Percentiles rank a stretch among this genome's conserved stretches.
These are phyloP conservation scores for Kurtzmaniella fragi DNA, from an alignment of 805 yeast species.

Conservation along the genomic window DNA sequence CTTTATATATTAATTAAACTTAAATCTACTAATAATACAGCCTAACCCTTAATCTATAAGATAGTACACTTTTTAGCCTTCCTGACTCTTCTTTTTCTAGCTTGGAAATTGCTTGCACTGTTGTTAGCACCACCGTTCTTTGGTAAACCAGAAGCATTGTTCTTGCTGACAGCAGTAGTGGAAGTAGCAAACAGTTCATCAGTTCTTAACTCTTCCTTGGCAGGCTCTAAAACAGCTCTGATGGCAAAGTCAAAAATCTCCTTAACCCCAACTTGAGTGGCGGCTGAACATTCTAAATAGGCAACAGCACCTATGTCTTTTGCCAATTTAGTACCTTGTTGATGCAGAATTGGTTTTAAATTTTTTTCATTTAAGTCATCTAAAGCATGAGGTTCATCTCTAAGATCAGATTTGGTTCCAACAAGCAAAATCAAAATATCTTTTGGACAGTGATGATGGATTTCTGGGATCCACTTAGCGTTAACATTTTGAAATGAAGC, in stretches of 20 bases:
- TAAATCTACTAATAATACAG: too few species aligned
- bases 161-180: conserved; percentile 7
- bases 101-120: conserved; percentile 5
- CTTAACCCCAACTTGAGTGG: conserved; percentile 81
- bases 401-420: conserved; percentile 85
- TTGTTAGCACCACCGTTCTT: conserved; percentile 1
- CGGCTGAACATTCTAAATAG: conserved; percentile 86
- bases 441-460: conserved; percentile 74
- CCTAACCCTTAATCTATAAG: conserved; percentile 16
- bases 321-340: conserved; percentile 65
- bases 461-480: conserved; percentile 76
- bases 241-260: conserved; percentile 83
- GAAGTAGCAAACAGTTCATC: conserved; percentile 4
- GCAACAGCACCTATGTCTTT: conserved; percentile 66
- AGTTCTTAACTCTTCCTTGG: conserved; percentile 17
- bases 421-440: conserved; percentile 65
- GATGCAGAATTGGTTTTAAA: conserved; percentile 52
- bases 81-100: conserved; percentile 23
- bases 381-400: conserved; percentile 75
- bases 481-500: conserved; percentile 75
- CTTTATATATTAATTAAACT: too few species aligned
- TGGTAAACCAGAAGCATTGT: conserved; percentile 9
- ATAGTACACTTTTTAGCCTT: conserved; percentile 37
- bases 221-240: conserved; percentile 57
- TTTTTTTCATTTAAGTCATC: conserved; percentile 62